These are phyloP conservation scores for Eimeria necatrix DNA, from an alignment of 169 alveolate genomes.

Conservation along the genomic window DNA sequence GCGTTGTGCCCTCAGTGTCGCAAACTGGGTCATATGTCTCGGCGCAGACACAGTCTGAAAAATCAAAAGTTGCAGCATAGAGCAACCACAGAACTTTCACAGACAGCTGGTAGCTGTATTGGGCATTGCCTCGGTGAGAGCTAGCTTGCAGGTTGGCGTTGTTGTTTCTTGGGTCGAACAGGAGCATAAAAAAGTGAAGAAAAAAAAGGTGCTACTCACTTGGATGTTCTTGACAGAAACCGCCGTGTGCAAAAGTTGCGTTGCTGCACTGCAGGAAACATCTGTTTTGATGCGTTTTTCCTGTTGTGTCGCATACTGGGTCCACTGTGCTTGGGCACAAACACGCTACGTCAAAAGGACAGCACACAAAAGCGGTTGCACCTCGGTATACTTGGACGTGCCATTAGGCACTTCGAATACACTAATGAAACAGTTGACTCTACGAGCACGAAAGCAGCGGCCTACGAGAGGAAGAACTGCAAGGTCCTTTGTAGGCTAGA, in stretches of 20 bases:
- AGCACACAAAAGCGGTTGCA: neutral
- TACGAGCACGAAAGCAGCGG: neutral
- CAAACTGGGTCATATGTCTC: constrained; percentile 40
- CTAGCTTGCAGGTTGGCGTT: no score
- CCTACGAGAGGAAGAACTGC: neutral
- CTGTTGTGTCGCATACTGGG: constrained; percentile 28
- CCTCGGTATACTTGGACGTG: neutral
- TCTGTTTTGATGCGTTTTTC: constrained; percentile 39
- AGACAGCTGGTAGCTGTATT: neutral
- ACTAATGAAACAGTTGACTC: neutral
- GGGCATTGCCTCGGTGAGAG: no score
- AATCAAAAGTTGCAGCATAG: neutral
- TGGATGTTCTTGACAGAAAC: neutral
- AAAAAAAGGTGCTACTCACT: neutral
- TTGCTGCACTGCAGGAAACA: constrained; percentile 11
- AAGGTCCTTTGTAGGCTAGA: neutral
- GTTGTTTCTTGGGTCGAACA: no score
- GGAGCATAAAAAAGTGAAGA: no score
- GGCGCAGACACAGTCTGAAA: constrained; percentile 68
- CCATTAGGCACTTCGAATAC: neutral
- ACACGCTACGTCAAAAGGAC: neutral
- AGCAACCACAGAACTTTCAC: neutral
- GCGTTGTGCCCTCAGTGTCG: constrained; percentile 63
- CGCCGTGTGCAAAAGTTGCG: constrained; percentile 16
- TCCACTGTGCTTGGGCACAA: neutral